These are phyloP conservation scores for Fusarium neocosmosporiellum DNA, from an alignment of 2,329 filamentous ascomycete genomes.

Conservation along the genomic window DNA sequence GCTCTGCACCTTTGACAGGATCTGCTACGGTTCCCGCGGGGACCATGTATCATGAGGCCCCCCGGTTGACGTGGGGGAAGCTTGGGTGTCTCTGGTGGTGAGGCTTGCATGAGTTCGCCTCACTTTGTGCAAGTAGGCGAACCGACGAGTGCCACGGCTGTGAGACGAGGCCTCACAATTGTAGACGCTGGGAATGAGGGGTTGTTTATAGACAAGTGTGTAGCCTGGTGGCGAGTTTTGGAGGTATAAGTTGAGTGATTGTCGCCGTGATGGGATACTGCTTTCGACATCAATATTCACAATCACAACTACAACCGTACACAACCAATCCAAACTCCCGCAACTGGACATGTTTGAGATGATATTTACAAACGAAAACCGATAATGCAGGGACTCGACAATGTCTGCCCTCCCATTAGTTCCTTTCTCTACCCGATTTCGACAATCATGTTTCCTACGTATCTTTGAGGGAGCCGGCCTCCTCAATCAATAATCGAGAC, in stretches of 20 bases:
- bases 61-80: conserved; percentile 8
- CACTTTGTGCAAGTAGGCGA: conserved; percentile 29
- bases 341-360: background rate
- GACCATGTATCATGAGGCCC: conserved; percentile 7
- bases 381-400: background rate
- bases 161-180: conserved; percentile 21
- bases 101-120: conserved; percentile 35
- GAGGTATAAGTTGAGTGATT: background rate
- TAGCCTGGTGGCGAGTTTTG: background rate
- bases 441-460: background rate
- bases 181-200: background rate
- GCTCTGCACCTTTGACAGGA: conserved; percentile 11
- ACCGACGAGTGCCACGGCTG: conserved; percentile 25
- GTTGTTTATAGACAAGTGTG: background rate
- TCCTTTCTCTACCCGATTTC: background rate
- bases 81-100: conserved; percentile 17
- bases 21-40: background rate
- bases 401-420: background rate
- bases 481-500: conserved; percentile 3
- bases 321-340: background rate
- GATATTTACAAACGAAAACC: background rate
- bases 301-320: background rate
- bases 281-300: background rate
- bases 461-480: conserved; percentile 23
- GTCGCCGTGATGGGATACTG: background rate